phyloP scores from a whole-genome alignment of 129 eudicot species.

The Flaveria trinervia region DNA sequence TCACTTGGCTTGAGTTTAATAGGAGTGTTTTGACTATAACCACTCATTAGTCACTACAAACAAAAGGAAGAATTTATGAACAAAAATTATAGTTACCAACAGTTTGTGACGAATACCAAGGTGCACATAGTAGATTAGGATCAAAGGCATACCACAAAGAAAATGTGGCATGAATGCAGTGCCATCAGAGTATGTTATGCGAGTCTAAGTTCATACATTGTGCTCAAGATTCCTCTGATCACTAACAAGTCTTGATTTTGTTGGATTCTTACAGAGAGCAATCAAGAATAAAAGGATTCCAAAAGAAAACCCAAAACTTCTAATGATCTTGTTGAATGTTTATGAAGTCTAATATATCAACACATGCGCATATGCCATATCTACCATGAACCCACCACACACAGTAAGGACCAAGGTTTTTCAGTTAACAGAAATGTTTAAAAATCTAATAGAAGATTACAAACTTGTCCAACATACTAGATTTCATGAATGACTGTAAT shows the following conservation, averaged over 20 bases:
- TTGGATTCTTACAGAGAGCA: neutral
- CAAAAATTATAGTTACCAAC: conserved; percentile 1
- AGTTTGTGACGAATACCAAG: neutral
- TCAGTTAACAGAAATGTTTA: no score
- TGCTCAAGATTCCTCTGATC: neutral
- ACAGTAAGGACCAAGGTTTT: neutral
- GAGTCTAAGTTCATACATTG: neutral
- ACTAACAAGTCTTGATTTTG: neutral
- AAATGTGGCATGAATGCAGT: neutral
- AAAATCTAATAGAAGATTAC: no score
- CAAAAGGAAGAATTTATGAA: neutral
- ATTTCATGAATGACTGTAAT: neutral
- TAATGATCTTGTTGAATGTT: neutral
- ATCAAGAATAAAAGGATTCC: neutral
- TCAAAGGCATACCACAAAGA: neutral
- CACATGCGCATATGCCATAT: neutral
- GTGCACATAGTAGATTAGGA: neutral
- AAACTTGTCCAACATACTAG: no score
- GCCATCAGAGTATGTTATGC: neutral
- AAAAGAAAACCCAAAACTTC: neutral
- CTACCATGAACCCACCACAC: conserved; percentile 8
- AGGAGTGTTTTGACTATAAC: neutral
- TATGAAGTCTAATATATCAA: no score
- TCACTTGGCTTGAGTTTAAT: conserved; percentile 2
- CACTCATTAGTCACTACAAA: neutral